These are phyloP conservation scores for Rhazya stricta DNA, from an alignment of 257 asterid species.

Conservation along the genomic window DNA sequence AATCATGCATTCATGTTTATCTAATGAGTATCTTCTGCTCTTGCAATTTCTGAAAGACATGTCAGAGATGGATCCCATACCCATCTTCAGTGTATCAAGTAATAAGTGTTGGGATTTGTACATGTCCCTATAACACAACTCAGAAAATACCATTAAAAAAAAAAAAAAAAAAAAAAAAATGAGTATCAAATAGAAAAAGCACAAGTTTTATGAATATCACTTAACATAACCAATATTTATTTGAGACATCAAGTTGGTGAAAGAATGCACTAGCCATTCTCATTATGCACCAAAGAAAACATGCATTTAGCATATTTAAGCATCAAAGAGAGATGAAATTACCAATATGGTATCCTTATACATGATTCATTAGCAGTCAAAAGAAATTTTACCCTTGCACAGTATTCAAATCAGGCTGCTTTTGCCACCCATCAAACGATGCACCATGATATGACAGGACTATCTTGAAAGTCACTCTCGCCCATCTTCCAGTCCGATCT, in stretches of 20 bases:
- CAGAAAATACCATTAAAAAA: not conserved
- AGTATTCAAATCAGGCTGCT: constrained; percentile 79
- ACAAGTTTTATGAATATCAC: not conserved
- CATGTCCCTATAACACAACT: not conserved
- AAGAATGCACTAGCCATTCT: not conserved
- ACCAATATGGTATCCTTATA: not conserved
- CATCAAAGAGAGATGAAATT: not conserved
- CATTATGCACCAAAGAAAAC: not conserved
- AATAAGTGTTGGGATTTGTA: not conserved
- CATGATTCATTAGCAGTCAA: constrained; percentile 2
- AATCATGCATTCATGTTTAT: not conserved
- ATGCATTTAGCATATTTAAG: not conserved
- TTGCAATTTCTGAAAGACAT: not conserved
- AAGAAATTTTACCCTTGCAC: constrained; percentile 66
- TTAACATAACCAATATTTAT: not conserved
- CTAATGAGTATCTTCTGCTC: not conserved
- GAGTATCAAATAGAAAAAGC: not conserved
- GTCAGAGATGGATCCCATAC: not conserved
- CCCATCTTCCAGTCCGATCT: constrained; percentile 77
- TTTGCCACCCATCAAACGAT: constrained; percentile 99
- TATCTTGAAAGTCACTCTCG: constrained; percentile 71
- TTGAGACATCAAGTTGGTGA: not conserved
- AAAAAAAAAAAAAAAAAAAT: not conserved
- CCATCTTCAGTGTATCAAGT: not conserved
- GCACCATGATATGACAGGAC: constrained; percentile 75